Evolutionary conservation across 495 filamentous ascomycete species (phyloP).

Genomic region (Penicillium angulare): DNA sequence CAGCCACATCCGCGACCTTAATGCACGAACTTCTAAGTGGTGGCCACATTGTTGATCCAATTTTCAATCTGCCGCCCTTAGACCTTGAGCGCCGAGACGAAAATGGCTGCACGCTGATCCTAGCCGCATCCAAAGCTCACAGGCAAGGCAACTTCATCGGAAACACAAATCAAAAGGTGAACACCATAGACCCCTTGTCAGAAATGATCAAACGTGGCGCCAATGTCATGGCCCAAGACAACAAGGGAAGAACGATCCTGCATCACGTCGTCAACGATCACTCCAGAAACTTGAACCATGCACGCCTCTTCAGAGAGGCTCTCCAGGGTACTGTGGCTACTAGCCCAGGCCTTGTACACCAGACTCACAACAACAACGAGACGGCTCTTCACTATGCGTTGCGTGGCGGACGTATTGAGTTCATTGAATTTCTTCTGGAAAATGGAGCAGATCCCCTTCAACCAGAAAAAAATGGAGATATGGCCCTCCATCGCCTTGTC

Average conservation of each 20-base stretch:
- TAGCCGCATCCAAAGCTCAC: slow-evolving; percentile 1
- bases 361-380: neutral
- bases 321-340: neutral
- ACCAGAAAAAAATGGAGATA: slow-evolving; percentile 17
- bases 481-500: slow-evolving; percentile 17
- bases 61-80: slow-evolving; percentile 14
- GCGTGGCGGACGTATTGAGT: neutral
- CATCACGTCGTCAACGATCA: slow-evolving; percentile 4
- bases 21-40: slow-evolving; percentile 13
- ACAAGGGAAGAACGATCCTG: slow-evolving; percentile 11
- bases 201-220: slow-evolving; percentile 11
- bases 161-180: neutral
- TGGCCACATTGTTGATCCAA: slow-evolving; percentile 5
- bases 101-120: slow-evolving; percentile 15
- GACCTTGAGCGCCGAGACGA: slow-evolving; percentile 11
- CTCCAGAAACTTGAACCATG: neutral
- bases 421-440: slow-evolving; percentile 11
- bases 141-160: neutral
- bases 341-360: slow-evolving; percentile 5
- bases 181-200: neutral
- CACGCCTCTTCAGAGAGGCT: neutral
- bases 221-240: slow-evolving; percentile 11
- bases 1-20: slow-evolving; percentile 1
- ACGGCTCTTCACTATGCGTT: slow-evolving; percentile 12
- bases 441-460: slow-evolving; percentile 12